A percentile compares a stretch with the other conserved stretches of the same genome.
Evolutionary conservation across 805 yeast species (phyloP).

Genomic region (Hanseniaspora meyeri): DNA sequence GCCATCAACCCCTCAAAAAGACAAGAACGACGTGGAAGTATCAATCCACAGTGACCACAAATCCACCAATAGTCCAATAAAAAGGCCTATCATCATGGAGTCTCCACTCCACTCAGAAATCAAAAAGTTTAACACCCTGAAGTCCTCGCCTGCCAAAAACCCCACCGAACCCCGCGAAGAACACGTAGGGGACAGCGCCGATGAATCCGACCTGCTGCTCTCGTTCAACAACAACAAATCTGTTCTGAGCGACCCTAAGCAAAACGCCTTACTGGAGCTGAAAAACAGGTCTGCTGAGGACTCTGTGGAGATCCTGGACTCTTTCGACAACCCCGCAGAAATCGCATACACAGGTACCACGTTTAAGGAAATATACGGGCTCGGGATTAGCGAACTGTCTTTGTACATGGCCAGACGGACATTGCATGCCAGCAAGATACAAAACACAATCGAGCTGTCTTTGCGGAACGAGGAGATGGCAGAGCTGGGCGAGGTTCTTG

Average conservation of each 20-base stretch:
- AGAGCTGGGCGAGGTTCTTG: not conserved
- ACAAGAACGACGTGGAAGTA: not conserved
- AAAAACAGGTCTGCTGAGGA: not conserved
- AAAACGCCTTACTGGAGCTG: not conserved
- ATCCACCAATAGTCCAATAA: not conserved
- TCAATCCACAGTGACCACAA: not conserved
- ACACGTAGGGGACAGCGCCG: not conserved
- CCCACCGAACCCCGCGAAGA: not conserved
- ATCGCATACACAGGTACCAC: not conserved
- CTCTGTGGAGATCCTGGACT: not conserved
- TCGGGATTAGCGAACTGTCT: too few relatives aligned
- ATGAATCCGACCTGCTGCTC: not conserved
- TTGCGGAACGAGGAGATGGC: not conserved
- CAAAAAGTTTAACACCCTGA: not conserved
- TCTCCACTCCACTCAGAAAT: conserved; percentile 2
- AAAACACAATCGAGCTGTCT: not conserved
- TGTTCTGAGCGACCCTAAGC: not conserved
- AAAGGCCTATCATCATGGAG: not conserved
- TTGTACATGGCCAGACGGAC: not conserved
- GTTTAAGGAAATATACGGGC: not conserved
- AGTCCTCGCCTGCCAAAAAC: not conserved
- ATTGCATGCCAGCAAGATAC: not conserved
- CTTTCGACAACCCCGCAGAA: not conserved
- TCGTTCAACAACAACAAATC: not conserved
- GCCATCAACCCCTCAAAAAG: not conserved